Base-by-base conservation (phyloP, 1,139 yeast genomes). In the Diutina ranongensis region DNA sequence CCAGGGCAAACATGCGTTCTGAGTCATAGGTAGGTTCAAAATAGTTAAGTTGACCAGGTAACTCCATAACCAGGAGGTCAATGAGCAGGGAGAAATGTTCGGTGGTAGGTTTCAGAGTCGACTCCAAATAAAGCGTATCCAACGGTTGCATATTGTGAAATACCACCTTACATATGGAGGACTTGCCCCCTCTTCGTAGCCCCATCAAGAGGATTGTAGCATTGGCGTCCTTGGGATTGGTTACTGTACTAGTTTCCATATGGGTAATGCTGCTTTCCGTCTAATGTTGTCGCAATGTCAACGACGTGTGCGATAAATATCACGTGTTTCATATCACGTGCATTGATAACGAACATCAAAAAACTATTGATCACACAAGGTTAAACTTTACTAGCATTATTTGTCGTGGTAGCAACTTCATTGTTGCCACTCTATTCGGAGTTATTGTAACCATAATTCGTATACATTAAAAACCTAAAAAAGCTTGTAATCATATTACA, bases 141-240 rank as follows among this genome's bases (percentile, higher is more conserved):
- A 89, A 67, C 1, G 98, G 97, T 58, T 87, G 96, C 95, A 94
- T 87, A 59, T 87, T 85, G 59, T 92, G 95, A 63, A 92, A 92
- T 2, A 92, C 95, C 21, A 92, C 97, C 61, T 89, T 88, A 57
- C 96, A 83, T 33, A 89, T 88, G 3, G 95, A 86, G 9, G 95
- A 84, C 61, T 89, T 89, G 15, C 97, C 97, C 2, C 76, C 74
- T 51, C 76, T 57, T 46, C 96, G 75, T 40, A 88, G 72, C 0
- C 97, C 97, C 96, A 88, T 86, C 49, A 88, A 65, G 40, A 87
- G 70, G 38, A 83, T 79, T 44, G 86, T 81, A 21, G 89, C 89
- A 58, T 78, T 78, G 19, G 45, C 16, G 32, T 28, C 35, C 18
- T 19, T 27, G 22, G 42, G 32, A 27, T 38, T 16, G 8, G 42